These are phyloP conservation scores for Anthoceros angustus DNA, from an alignment of 225 moss, liverwort and hornwort species.

Conservation along the genomic window DNA sequence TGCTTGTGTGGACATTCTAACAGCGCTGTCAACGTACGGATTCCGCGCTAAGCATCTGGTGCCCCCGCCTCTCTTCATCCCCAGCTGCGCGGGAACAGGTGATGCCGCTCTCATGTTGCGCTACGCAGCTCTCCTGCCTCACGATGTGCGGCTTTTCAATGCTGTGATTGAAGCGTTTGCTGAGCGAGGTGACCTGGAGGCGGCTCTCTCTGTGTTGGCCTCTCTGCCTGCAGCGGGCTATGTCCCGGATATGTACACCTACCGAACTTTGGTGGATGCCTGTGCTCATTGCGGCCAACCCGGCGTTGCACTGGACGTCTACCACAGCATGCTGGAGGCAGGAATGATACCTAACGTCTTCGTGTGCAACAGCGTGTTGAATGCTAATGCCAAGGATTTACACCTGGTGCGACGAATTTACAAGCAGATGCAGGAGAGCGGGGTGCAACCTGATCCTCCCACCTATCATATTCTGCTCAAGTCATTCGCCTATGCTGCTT, in stretches of 20 bases:
- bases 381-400: slow-evolving; percentile 59
- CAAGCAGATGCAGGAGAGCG: slow-evolving; percentile 61
- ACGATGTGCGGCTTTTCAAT: neutral
- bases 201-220: slow-evolving; percentile 37
- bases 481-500: slow-evolving; percentile 35
- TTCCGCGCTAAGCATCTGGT: slow-evolving; percentile 50
- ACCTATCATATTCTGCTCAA: slow-evolving; percentile 51
- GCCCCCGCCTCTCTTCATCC: slow-evolving; percentile 44
- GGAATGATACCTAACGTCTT: slow-evolving; percentile 56
- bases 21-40: slow-evolving; percentile 32
- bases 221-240: slow-evolving; percentile 58
- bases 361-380: slow-evolving; percentile 88
- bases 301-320: slow-evolving; percentile 50
- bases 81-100: slow-evolving; percentile 41
- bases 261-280: slow-evolving; percentile 65
- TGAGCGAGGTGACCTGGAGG: slow-evolving; percentile 43
- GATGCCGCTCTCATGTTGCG: slow-evolving; percentile 63
- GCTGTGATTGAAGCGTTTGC: slow-evolving; percentile 27
- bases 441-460: slow-evolving; percentile 36
- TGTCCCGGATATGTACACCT: slow-evolving; percentile 62
- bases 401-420: slow-evolving; percentile 55
- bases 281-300: slow-evolving; percentile 61
- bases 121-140: neutral
- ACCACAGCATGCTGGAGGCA: slow-evolving; percentile 54
- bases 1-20: neutral